phyloP scores from a whole-genome alignment of 2,329 filamentous ascomycete species.

The Teratosphaeria nubilosa region DNA sequence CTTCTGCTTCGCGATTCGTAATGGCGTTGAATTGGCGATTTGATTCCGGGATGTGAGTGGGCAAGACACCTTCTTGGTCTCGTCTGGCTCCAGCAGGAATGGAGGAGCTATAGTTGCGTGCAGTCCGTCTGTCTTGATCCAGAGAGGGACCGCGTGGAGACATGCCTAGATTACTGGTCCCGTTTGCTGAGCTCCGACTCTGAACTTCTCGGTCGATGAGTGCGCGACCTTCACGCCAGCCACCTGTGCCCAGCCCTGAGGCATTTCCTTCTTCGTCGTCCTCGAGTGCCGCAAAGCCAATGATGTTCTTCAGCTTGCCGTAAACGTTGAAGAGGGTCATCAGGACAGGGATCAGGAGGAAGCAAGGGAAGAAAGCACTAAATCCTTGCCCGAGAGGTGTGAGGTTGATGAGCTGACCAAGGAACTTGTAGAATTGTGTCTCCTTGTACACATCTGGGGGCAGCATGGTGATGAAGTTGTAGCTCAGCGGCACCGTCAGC shows the following conservation, averaged over 20 bases:
- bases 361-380: slow-evolving; percentile 76
- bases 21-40: slow-evolving; percentile 23
- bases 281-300: slow-evolving; percentile 64
- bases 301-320: slow-evolving; percentile 61
- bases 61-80: slow-evolving; percentile 1
- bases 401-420: slow-evolving; percentile 73
- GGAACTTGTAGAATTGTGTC: slow-evolving; percentile 79
- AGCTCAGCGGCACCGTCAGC: slow-evolving; percentile 82
- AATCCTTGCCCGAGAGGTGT: slow-evolving; percentile 76
- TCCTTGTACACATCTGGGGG: slow-evolving; percentile 59
- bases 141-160: slow-evolving; percentile 18
- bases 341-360: slow-evolving; percentile 75
- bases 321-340: slow-evolving; percentile 88
- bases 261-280: slow-evolving; percentile 59
- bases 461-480: slow-evolving; percentile 93
- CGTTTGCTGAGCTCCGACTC: slow-evolving; percentile 25
- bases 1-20: slow-evolving; percentile 24
- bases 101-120: slow-evolving; percentile 1
- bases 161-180: slow-evolving; percentile 25
- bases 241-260: slow-evolving; percentile 61
- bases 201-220: slow-evolving; percentile 74
- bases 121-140: slow-evolving; percentile 15
- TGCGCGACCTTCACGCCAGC: slow-evolving; percentile 84
- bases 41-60: slow-evolving; percentile 13
- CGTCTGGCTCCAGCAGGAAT: background rate